These are phyloP conservation scores for Phytophthora agathidicida DNA, from an alignment of 352 stramenopile species.

Conservation along the genomic window DNA sequence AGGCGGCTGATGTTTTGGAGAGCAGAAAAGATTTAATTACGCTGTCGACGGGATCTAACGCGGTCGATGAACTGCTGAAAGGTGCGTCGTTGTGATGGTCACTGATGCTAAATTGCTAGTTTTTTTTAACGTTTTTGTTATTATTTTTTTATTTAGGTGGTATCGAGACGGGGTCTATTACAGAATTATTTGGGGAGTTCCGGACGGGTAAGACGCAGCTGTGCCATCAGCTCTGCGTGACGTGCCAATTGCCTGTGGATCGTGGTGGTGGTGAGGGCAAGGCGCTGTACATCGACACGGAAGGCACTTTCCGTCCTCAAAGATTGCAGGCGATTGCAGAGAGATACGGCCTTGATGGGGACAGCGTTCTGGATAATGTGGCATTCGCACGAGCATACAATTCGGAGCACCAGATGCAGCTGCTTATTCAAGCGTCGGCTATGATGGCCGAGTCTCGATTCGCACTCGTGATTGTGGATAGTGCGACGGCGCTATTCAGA, in stretches of 20 bases:
- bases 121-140: not conserved
- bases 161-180: slow-evolving; percentile 98
- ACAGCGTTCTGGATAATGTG: slow-evolving; percentile 98
- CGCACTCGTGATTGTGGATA: slow-evolving; percentile 97
- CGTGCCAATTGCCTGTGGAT: slow-evolving; percentile 97
- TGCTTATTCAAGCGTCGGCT: slow-evolving; percentile 97
- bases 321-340: slow-evolving; percentile 97
- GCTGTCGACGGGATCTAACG: slow-evolving; percentile 93
- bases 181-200: slow-evolving; percentile 99
- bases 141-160: slow-evolving; percentile 90
- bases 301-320: slow-evolving; percentile 98
- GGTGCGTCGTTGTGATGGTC: slow-evolving; percentile 35
- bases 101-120: too few relatives aligned
- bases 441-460: slow-evolving; percentile 99
- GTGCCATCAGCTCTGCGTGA: slow-evolving; percentile 99
- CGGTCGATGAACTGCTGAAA: slow-evolving; percentile 90
- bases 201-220: slow-evolving; percentile 99
- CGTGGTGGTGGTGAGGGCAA: slow-evolving; percentile 98
- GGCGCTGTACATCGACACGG: slow-evolving; percentile 99
- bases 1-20: slow-evolving; percentile 90
- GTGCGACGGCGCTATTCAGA: slow-evolving; percentile 97
- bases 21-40: slow-evolving; percentile 94
- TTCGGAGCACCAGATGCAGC: slow-evolving; percentile 98
- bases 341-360: slow-evolving; percentile 96
- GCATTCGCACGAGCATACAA: slow-evolving; percentile 99